Evolutionary conservation across 257 asterid genomes (phyloP), one percentile per base, ranked within the genome.

Genomic region (Nicotiana attenuata): DNA sequence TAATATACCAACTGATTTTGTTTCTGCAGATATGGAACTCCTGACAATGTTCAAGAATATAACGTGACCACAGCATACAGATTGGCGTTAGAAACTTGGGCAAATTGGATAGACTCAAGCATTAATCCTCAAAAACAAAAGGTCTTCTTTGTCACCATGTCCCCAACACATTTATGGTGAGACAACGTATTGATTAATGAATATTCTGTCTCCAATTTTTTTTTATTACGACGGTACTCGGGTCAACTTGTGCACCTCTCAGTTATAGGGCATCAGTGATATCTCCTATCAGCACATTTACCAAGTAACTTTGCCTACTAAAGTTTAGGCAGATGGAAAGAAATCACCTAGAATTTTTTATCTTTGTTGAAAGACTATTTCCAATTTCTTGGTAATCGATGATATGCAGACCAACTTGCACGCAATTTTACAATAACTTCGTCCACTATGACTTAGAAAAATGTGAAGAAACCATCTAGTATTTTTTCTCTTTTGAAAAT

Each of bases 101-200:
- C 92, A 10, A 81, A 88, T 28, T 95, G 97, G 99, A 85, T 95
- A 69, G 89, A 91, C 11, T 86, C 93, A 76, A 84, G 88, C 31
- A 80, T 90, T 69, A 88, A 91, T 78, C 92, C 90, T 7, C 38
- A 0, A 10, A 87, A 82, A 19, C 97, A 90, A 64, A 95, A 87
- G 90, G 86, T 93, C 65, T 93, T 93, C 86, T 95, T 95, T 28
- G 78, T 85, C 0, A 91, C 98, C 45, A 86, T 93, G 96, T 95
- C 99, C 13, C 97, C 98, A 3, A 93, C 98, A 57, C 98, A 95
- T 90, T 85, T 93, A 47, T 93, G 97, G 99, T 95, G 65, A 82
- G 93, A 57, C 14, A 0, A 38, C 16, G n/a, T n/a, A n/a, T n/a
- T 20, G n/a, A 69, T 20, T 41, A 33, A 3, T 16, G 24, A 45